Percentiles rank a stretch among this genome's conserved stretches.
Evolutionary conservation across 2,329 filamentous ascomycete genomes (phyloP).

Genomic region (Aschersonia sp.): DNA sequence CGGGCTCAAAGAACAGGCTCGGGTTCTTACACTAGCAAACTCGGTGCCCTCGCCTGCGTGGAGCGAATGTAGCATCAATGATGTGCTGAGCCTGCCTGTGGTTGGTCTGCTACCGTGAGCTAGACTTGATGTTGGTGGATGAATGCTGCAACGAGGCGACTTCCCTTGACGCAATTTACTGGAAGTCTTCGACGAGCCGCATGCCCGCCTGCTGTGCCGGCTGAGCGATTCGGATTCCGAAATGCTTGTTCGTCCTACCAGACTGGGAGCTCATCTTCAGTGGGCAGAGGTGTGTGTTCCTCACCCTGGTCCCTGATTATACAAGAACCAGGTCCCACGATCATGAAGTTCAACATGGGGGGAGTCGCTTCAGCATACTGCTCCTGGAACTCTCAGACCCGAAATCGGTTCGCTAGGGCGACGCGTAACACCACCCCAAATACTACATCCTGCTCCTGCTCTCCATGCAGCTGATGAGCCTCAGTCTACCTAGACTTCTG

Average conservation of each 20-base stretch:
- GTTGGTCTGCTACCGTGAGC: too few species aligned
- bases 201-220: too few species aligned
- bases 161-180: too few species aligned
- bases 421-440: conserved; percentile 15
- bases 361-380: conserved; percentile 6
- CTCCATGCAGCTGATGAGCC: conserved; percentile 18
- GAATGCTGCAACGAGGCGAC: too few species aligned
- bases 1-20: too few species aligned
- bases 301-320: conserved; percentile 26
- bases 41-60: too few species aligned
- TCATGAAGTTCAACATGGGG: conserved; percentile 13
- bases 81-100: too few species aligned
- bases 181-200: too few species aligned
- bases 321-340: conserved; percentile 26
- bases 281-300: conserved; percentile 15
- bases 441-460: conserved; percentile 16
- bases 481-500: conserved; percentile 17
- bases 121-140: too few species aligned
- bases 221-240: conserved; percentile 11
- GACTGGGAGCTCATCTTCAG: conserved; percentile 25
- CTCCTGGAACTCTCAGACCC: conserved; percentile 9
- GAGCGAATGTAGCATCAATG: too few species aligned
- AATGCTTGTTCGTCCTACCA: conserved; percentile 20
- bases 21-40: too few species aligned
- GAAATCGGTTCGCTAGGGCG: conserved; percentile 16